Percentiles rank a stretch among this genome's conserved stretches.
Conservation (phyloP, 257 asterid genomes). For the Petunia axillaris region DNA sequence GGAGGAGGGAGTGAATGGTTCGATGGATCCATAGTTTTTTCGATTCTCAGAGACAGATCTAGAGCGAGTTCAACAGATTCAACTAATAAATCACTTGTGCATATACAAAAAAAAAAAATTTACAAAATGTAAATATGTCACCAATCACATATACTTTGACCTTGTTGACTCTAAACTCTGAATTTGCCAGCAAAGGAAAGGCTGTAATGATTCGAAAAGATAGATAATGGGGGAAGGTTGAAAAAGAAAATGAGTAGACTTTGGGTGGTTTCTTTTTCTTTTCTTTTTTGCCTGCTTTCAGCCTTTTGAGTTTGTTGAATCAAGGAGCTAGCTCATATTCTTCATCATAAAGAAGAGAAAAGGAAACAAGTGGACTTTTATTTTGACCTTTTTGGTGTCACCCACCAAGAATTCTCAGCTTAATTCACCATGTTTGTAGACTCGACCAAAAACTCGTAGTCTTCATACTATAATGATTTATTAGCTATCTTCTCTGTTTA, state of each 20-base stretch:
- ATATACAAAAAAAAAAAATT: not conserved
- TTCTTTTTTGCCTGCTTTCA: slow-evolving; percentile 27
- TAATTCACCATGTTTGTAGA: slow-evolving; percentile 10
- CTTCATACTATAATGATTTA: slow-evolving; percentile 29
- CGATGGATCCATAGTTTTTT: slow-evolving; percentile 32
- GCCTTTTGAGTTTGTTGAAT: slow-evolving; percentile 41
- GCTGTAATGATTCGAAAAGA: slow-evolving; percentile 39
- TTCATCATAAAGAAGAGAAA: slow-evolving; percentile 22
- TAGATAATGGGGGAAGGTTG: slow-evolving; percentile 27
- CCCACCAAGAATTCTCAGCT: slow-evolving; percentile 42
- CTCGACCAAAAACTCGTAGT: slow-evolving; percentile 5
- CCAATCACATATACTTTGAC: not conserved
- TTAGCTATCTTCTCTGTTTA: slow-evolving; percentile 8
- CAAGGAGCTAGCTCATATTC: slow-evolving; percentile 27
- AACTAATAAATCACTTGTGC: not conserved
- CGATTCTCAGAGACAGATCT: not conserved
- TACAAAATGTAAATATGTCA: not conserved
- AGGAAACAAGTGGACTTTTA: not conserved
- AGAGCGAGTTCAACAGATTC: not conserved
- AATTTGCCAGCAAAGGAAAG: slow-evolving; percentile 25
- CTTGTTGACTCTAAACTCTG: not conserved
- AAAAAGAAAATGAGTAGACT: slow-evolving; percentile 27
- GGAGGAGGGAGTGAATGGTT: slow-evolving; percentile 67
- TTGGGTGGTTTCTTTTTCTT: slow-evolving; percentile 24
- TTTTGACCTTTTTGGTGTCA: slow-evolving; percentile 45